Conservation (phyloP, 148 eudicot genomes). For the Vaccinium corymbosum region DNA sequence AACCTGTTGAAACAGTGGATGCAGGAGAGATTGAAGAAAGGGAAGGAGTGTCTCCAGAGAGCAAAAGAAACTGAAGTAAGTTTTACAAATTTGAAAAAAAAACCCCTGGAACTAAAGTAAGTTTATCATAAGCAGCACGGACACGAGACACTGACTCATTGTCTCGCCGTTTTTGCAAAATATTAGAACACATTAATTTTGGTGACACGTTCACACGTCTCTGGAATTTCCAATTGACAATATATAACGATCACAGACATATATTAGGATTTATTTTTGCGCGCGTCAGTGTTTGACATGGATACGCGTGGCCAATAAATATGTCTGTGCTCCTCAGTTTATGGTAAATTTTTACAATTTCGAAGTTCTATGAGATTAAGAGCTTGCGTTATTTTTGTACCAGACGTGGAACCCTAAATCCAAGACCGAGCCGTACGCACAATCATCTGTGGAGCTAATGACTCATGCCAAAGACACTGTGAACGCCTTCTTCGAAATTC, state of each 20-base stretch:
- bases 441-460: slow-evolving; percentile 68
- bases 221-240: background rate
- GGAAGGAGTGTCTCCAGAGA: slow-evolving; percentile 55
- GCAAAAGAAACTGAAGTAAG: slow-evolving; percentile 89
- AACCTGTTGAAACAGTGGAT: slow-evolving; percentile 68
- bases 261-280: background rate
- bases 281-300: background rate
- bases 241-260: background rate
- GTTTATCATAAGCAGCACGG: background rate
- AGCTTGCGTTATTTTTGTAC: slow-evolving; percentile 16
- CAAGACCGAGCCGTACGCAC: slow-evolving; percentile 82
- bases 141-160: background rate
- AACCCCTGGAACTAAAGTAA: background rate
- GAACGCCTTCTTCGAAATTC: slow-evolving; percentile 72
- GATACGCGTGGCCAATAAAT: too few relatives aligned
- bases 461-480: slow-evolving; percentile 51
- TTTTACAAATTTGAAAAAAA: background rate
- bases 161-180: background rate
- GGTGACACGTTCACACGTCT: background rate
- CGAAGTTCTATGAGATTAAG: background rate
- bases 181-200: background rate
- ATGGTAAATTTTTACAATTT: background rate
- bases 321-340: background rate
- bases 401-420: slow-evolving; percentile 98
- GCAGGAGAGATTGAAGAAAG: slow-evolving; percentile 57